Evolutionary conservation across 2,329 filamentous ascomycete genomes (phyloP), one percentile per base, ranked within the genome.

Genomic region (Tolypocladium tropicale): DNA sequence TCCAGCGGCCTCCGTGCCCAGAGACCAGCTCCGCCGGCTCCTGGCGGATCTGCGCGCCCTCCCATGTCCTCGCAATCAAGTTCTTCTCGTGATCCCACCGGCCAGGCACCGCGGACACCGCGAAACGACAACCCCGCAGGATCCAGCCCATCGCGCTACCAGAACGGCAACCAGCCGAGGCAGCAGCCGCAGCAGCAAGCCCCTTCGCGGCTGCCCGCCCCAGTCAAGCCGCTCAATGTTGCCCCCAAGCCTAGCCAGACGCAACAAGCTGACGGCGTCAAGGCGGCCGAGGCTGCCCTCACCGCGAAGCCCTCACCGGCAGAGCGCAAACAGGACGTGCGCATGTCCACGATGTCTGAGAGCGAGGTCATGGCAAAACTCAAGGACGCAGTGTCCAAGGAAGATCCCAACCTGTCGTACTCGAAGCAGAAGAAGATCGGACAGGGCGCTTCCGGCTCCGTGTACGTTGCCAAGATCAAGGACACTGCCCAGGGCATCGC

Each of bases 401-500:
- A 96, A 58, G 92, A 95, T 68, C 94, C 94, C 54, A 88, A 95
- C 65, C 78, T 95, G 62, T 96, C 92, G 28, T 99, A 99, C 77
- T 93, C 92, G 67, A 99, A 99, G 78, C 94, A 97, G 75, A 96
- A 96, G 82, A 99, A 99, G 81, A 97, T 99, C 72, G 94, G 94
- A 23, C 94, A 99, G 72, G 94, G 94, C 74, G 94, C 94, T 56
- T 99, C 94, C 59, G 94, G 94, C 57, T 97, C 93, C 25, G 94
- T 99, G 52, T 99, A 99, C 67, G 93, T 99, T 59, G 94, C 94
- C 61, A 94, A 95, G 68, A 89, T 99, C 60, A 94, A 94, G 72
- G 89, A 96, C 67, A 86, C 82, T 56, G 89, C 93, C 2, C 81
- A 84, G n/a, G 95, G 91, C n/a, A 83, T 89, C 62, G 93, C 93